Evolutionary conservation across 2,329 filamentous ascomycete species (phyloP), one percentile per base, ranked within the genome.

Genomic region (Xylariaceae sp.): DNA sequence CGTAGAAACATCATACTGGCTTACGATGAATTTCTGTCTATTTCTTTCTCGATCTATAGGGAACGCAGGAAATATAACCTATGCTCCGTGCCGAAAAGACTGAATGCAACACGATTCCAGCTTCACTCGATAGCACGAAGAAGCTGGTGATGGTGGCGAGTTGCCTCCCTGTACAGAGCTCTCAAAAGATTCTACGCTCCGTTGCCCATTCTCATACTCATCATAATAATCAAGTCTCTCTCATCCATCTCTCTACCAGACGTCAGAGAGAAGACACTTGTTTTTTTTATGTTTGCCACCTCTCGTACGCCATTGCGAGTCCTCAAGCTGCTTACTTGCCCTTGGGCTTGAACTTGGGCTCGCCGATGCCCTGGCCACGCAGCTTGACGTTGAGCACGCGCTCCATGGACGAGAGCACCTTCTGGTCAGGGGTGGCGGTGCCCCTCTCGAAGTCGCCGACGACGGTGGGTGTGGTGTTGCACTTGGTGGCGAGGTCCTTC

Each of bases 371-470:
- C 64, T 75, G 77, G 51, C 94, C 90, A 60, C 91, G 81, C 65
- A 96, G 79, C 76, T 95, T 90, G 64, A 96, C 82, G 64, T 94
- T 92, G 68, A 96, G 82, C 55, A 89, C 83, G 47, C 85, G 80
- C 81, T 95, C 90, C 80, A 96, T 89, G 59, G 78, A 75, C 52
- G 72, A 71, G 49, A 95, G 76, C 47, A 95, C 75, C 77, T 91
- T 90, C 73, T 95, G 90, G 74, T 95, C 90, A 49, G 87, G 91
- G 41, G 80, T 64, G 49, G 84, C 90, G 61, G 76, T 81, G 61
- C 87, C 90, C 59, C 85, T 81, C 83, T 97, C 92, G 65, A 95
- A 90, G 62, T 90, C 85, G 65, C 86, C 87, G 56, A 97, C 80
- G 59, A 94, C 76, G 58, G 82, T 80, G 45, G 86, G 82, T 39